Evolutionary conservation across 176 grass and related monocot species (phyloP).

Genomic region (Luzula sylvatica): DNA sequence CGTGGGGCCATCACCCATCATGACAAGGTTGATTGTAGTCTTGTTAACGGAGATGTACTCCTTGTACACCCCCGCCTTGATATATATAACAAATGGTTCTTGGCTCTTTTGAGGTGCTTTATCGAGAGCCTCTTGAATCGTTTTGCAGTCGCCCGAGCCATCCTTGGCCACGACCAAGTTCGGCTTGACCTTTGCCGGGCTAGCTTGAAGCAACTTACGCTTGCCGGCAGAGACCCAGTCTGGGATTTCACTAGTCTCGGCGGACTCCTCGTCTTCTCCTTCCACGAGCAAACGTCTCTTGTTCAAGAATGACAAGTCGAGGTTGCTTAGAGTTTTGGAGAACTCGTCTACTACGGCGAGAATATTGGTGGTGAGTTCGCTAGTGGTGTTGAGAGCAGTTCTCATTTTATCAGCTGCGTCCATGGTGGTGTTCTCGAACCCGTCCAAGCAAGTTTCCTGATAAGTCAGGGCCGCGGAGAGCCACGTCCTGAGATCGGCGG

Average conservation of each 20-base stretch:
- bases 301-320: conserved; percentile 20
- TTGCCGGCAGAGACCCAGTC: conserved; percentile 4
- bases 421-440: conserved; percentile 49
- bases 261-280: too few relatives aligned
- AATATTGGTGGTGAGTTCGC: conserved; percentile 75
- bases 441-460: conserved; percentile 70
- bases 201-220: conserved; percentile 22
- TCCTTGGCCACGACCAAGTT: conserved; percentile 50
- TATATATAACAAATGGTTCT: conserved; percentile 26
- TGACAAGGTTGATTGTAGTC: conserved; percentile 29
- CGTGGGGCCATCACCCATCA: conserved; percentile 42
- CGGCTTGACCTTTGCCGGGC: conserved; percentile 23
- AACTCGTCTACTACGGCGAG: conserved; percentile 57
- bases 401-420: conserved; percentile 53
- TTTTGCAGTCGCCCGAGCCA: conserved; percentile 53
- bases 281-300: conserved; percentile 35
- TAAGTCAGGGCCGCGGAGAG: conserved; percentile 64
- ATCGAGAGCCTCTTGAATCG: conserved; percentile 39
- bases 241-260: conserved; percentile 9
- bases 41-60: conserved; percentile 44
- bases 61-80: conserved; percentile 50
- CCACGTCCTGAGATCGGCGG: conserved; percentile 73
- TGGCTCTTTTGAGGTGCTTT: conserved; percentile 26
- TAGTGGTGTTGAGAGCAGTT: conserved; percentile 42
- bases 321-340: conserved; percentile 14